Base-by-base conservation (phyloP, 371 early-diverging fungal species). In the Coelomomyces lativittatus region DNA sequence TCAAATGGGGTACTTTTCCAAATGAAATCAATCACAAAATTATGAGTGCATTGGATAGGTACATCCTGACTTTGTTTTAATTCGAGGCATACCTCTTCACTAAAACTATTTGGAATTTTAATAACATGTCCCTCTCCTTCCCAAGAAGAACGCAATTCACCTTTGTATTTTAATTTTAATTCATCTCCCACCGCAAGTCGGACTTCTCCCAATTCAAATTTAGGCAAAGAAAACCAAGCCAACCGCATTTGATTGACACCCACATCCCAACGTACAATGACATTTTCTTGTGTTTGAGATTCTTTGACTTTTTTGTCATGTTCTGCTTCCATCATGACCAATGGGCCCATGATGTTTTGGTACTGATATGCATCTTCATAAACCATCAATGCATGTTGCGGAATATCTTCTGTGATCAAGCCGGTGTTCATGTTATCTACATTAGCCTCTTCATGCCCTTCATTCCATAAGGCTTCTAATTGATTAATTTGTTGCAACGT, bases 1-100 rank as follows among this genome's bases (percentile, higher is more conserved):
- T 96, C 93, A 62, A 90, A 98, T 25, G 88, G 85, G 2, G 88
- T 88, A 12, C 90, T 82, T 61, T 95, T 93, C 97, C 97, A 98
- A 11, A 98, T 91, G 73, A 91, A 95, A 51, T 97, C 96, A n/a
- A 97, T 85, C 4, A 85, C 79, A 55, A 91, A 96, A 57, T 88
- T 88, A 58, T 81, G 84, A n/a, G 86, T 83, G 56, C 86, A 86
- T 17, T 86, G 78, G 12, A 80, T 66, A 3, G 91, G 91, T 8
- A 81, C 76, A 32, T 80, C 75, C 21, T 73, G 70, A 24, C 56
- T 55, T 6, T 72, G 57, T 7, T 70, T 61, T 31, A 91, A 59
- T 61, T 97, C 92, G 38, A 92, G 53, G 19, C 83, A 85, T 15
- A 95, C 84, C 51, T 93, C 93, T 61, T 96, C 91, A 39, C 85